These are phyloP conservation scores for Pythium vanterpoolii DNA, from an alignment of 352 stramenopile species.

Conservation along the genomic window DNA sequence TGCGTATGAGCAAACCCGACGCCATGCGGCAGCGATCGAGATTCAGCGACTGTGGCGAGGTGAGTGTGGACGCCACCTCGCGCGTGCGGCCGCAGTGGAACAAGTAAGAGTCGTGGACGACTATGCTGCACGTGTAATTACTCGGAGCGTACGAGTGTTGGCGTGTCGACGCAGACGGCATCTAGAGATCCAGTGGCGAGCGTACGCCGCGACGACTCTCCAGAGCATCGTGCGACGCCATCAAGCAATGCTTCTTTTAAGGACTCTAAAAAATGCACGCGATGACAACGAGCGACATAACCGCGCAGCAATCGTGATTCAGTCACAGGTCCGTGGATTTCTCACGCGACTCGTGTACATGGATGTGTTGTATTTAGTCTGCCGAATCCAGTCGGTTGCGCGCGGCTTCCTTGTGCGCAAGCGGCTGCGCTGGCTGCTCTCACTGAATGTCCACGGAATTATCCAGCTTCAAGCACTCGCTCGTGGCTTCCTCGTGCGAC, in stretches of 20 bases:
- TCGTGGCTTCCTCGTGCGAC: slow-evolving; percentile 10
- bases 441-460: slow-evolving; percentile 43
- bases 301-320: slow-evolving; percentile 44
- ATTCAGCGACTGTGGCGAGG: slow-evolving; percentile 52
- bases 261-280: slow-evolving; percentile 9
- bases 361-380: slow-evolving; percentile 75
- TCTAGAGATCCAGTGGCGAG: slow-evolving; percentile 27
- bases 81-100: slow-evolving; percentile 17
- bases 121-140: slow-evolving; percentile 37
- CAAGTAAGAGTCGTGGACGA: slow-evolving; percentile 20
- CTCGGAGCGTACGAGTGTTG: slow-evolving; percentile 32
- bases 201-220: slow-evolving; percentile 39
- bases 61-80: slow-evolving; percentile 22
- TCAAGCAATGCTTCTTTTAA: slow-evolving; percentile 21
- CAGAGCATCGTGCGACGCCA: slow-evolving; percentile 39
- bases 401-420: slow-evolving; percentile 61
- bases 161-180: slow-evolving; percentile 26
- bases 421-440: slow-evolving; percentile 44
- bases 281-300: slow-evolving; percentile 18
- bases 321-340: slow-evolving; percentile 46
- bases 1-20: slow-evolving; percentile 7
- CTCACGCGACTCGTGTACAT: slow-evolving; percentile 78
- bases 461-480: slow-evolving; percentile 37
- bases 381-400: slow-evolving; percentile 70
- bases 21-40: slow-evolving; percentile 27